These are phyloP conservation scores for Suhomyces maxii DNA, from an alignment of 1,139 yeast genomes.

Conservation along the genomic window DNA sequence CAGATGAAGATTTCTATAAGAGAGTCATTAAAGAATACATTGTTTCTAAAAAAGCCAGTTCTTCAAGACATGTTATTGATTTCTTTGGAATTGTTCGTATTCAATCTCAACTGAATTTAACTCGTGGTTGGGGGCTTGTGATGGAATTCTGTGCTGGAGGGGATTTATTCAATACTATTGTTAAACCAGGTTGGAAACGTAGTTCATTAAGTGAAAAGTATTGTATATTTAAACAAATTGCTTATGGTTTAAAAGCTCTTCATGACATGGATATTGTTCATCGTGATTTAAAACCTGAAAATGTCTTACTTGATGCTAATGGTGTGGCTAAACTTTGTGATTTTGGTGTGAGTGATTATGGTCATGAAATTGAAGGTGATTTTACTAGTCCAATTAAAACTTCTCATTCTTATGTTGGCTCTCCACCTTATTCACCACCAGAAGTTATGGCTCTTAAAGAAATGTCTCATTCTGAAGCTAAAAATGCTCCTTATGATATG, in stretches of 20 bases:
- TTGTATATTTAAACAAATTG: conserved; percentile 62
- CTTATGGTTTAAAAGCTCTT: conserved; percentile 51
- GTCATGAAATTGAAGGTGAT: conserved; percentile 58
- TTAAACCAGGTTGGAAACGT: conserved; percentile 50
- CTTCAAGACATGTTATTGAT: conserved; percentile 58
- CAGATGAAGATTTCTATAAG: conserved; percentile 63
- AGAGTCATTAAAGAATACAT: conserved; percentile 65
- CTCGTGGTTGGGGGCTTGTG: conserved; percentile 77
- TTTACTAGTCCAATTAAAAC: conserved; percentile 46
- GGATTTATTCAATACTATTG: conserved; percentile 48
- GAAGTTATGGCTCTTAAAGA: conserved; percentile 61
- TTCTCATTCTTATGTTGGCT: conserved; percentile 60
- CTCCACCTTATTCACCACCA: conserved; percentile 81
- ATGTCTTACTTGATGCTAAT: conserved; percentile 51
- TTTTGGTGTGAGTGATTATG: conserved; percentile 72
- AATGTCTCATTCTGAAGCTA: conserved; percentile 34
- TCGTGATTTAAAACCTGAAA: conserved; percentile 68
- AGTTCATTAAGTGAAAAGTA: conserved; percentile 48
- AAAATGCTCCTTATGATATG: conserved; percentile 58
- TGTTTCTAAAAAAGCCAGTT: conserved; percentile 53
- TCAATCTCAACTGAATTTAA: conserved; percentile 53
- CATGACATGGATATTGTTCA: conserved; percentile 63
- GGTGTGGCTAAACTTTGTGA: conserved; percentile 73
- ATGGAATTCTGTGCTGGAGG: conserved; percentile 64
- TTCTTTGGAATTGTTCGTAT: conserved; percentile 58